A percentile compares a stretch with the other conserved stretches of the same genome.
These are phyloP conservation scores for Plicaturopsis crispa DNA, from an alignment of 768 basidiomycete genomes.

Conservation along the genomic window DNA sequence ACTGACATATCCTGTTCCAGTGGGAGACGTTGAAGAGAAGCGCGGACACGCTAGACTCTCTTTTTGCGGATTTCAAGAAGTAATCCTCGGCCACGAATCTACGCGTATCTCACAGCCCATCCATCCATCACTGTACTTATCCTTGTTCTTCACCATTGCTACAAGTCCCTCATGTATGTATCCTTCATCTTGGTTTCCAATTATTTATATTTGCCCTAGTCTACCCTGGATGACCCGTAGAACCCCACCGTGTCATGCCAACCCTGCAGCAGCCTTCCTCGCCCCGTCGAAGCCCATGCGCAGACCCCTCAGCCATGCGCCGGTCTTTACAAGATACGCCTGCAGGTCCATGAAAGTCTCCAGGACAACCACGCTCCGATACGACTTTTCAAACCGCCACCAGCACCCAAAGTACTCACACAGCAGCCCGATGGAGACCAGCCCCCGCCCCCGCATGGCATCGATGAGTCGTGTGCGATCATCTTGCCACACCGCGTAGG, in stretches of 20 bases:
- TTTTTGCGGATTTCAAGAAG: conserved; percentile 28
- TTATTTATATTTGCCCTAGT: no score
- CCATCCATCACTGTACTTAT: no score
- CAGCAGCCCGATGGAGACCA: conserved; percentile 40
- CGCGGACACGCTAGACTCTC: conserved; percentile 38
- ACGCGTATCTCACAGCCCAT: no score
- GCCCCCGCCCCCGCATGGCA: conserved; percentile 40
- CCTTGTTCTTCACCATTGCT: neutral
- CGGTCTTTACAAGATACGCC: conserved; percentile 44
- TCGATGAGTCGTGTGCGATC: conserved; percentile 42
- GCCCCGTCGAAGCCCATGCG: conserved; percentile 58
- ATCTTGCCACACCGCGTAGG: conserved; percentile 70
- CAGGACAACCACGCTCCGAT: conserved; percentile 39
- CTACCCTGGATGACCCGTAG: no score
- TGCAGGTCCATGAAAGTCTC: conserved; percentile 61
- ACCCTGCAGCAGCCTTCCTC: conserved; percentile 63
- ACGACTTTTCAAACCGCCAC: conserved; percentile 60
- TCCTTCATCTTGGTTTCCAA: no score
- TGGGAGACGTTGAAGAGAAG: conserved; percentile 50
- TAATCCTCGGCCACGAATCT: conserved; percentile 7
- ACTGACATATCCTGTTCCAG: conserved; percentile 20
- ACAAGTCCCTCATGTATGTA: neutral
- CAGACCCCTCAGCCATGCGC: conserved; percentile 63
- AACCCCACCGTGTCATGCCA: conserved; percentile 34
- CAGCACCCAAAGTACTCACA: conserved; percentile 49